These are phyloP conservation scores for Skeletonema tropicum DNA, from an alignment of 108 stramenopile genomes.

Conservation along the genomic window DNA sequence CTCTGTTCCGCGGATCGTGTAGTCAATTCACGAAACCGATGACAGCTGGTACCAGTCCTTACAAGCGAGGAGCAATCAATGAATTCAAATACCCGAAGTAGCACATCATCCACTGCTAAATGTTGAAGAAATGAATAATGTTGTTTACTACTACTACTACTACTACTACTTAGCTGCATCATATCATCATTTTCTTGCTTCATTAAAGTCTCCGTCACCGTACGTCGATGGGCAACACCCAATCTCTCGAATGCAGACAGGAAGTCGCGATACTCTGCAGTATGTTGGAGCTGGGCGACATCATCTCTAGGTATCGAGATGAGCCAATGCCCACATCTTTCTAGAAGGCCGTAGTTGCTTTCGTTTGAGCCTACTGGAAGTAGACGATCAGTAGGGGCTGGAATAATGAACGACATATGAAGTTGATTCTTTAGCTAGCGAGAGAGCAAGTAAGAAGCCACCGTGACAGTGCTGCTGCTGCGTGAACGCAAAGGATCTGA, in stretches of 20 bases:
- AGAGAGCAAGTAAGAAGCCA: neutral
- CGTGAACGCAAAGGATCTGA: too few relatives aligned
- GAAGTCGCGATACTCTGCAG: conserved; percentile 68
- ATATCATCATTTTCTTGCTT: conserved; percentile 36
- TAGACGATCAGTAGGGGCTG: neutral
- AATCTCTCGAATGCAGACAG: conserved; percentile 62
- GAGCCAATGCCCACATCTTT: conserved; percentile 72
- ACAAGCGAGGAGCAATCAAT: conserved; percentile 68
- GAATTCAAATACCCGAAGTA: conserved; percentile 74
- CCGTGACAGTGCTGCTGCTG: too few relatives aligned
- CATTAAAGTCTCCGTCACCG: conserved; percentile 39
- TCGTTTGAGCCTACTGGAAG: neutral
- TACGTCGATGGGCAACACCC: conserved; percentile 63
- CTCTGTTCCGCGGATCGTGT: conserved; percentile 62
- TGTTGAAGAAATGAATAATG: conserved; percentile 63
- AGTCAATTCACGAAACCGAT: conserved; percentile 65
- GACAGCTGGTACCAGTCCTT: conserved; percentile 61
- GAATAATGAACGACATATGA: neutral
- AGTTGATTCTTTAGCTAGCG: neutral
- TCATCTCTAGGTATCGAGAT: conserved; percentile 75
- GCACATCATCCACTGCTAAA: conserved; percentile 68
- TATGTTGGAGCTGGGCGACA: conserved; percentile 57
- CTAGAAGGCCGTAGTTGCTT: conserved; percentile 57
- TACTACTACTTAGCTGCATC: conserved; percentile 14
- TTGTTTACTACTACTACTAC: too few relatives aligned